Percentiles rank a stretch among this genome's conserved stretches.
Conservation (phyloP, 257 asterid genomes). For the Ajuga chamaepitys region DNA sequence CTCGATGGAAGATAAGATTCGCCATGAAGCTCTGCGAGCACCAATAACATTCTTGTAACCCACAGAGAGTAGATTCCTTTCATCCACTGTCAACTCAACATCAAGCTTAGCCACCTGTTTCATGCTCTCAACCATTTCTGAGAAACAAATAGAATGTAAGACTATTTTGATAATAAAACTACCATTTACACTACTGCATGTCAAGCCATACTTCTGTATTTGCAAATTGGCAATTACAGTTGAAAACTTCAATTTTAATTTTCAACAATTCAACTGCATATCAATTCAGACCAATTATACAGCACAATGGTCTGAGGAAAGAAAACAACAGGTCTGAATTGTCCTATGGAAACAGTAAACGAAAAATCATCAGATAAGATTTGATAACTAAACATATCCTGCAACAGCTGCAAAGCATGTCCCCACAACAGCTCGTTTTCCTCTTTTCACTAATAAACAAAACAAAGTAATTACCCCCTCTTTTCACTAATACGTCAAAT, state of each 20-base stretch:
- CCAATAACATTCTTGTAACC: slow-evolving; percentile 88
- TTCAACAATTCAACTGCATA: neutral
- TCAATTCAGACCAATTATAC: neutral
- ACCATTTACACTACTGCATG: neutral
- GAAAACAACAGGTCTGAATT: too few species aligned
- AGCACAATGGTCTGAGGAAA: too few species aligned
- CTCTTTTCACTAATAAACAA: too few species aligned
- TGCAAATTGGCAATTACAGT: too few species aligned
- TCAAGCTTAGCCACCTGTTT: slow-evolving; percentile 63
- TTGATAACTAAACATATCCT: neutral
- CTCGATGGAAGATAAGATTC: slow-evolving; percentile 77
- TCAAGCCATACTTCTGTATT: too few species aligned
- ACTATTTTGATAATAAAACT: neutral
- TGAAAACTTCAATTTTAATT: neutral
- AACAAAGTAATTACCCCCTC: too few species aligned
- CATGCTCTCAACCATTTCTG: slow-evolving; percentile 87
- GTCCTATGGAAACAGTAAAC: neutral
- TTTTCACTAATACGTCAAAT: too few species aligned
- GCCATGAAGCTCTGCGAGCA: slow-evolving; percentile 85
- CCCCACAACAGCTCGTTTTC: too few species aligned
- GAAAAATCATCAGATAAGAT: neutral
- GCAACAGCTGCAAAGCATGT: too few species aligned
- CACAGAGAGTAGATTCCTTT: slow-evolving; percentile 76
- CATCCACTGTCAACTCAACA: slow-evolving; percentile 73
- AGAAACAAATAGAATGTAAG: neutral